phyloP scores from a whole-genome alignment of 2,329 filamentous ascomycete genomes.

The Chaetothyriales sp. region DNA sequence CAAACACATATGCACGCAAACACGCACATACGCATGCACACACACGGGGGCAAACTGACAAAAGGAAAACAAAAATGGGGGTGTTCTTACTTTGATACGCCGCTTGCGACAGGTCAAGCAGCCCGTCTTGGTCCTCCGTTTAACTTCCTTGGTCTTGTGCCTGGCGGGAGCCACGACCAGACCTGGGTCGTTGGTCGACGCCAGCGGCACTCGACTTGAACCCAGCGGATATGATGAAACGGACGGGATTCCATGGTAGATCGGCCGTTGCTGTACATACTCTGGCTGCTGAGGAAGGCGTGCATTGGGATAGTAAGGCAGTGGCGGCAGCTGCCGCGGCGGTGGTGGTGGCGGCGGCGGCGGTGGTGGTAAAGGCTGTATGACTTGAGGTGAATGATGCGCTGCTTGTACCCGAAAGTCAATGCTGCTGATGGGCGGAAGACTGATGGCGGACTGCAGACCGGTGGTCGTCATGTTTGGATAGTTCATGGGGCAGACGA shows the following conservation, averaged over 20 bases:
- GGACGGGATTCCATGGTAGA: slow-evolving; percentile 12
- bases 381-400: slow-evolving; percentile 14
- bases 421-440: slow-evolving; percentile 19
- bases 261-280: slow-evolving; percentile 13
- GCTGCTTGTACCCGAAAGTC: slow-evolving; percentile 14
- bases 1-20: background rate
- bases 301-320: slow-evolving; percentile 15
- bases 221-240: slow-evolving; percentile 11
- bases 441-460: slow-evolving; percentile 16
- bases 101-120: slow-evolving; percentile 53
- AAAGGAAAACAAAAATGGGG: slow-evolving; percentile 5
- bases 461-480: slow-evolving; percentile 13
- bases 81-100: slow-evolving; percentile 54
- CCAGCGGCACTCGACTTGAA: slow-evolving; percentile 14
- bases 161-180: slow-evolving; percentile 24
- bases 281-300: slow-evolving; percentile 15
- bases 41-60: slow-evolving; percentile 1
- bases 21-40: slow-evolving; percentile 4
- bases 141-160: slow-evolving; percentile 55
- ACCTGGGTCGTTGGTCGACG: slow-evolving; percentile 15
- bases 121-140: slow-evolving; percentile 61
- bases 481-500: slow-evolving; percentile 13
- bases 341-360: slow-evolving; percentile 13
- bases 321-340: slow-evolving; percentile 16
- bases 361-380: slow-evolving; percentile 16